phyloP scores from a whole-genome alignment of 768 basidiomycete species.

The Macrocybe gigantea region DNA sequence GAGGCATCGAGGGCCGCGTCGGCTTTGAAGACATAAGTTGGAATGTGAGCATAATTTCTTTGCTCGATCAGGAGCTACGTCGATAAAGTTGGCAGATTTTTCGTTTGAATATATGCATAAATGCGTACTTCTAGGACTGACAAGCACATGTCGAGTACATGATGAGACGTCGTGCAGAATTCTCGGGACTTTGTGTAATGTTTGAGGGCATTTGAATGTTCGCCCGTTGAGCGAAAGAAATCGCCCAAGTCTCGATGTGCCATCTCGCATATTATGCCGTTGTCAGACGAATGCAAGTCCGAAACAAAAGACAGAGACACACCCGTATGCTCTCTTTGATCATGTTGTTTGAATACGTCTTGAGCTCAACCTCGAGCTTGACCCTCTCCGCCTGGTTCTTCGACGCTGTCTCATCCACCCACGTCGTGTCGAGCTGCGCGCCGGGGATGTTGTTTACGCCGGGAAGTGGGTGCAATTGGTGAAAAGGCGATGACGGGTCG shows the following conservation, averaged over 20 bases:
- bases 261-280: constrained; percentile 50
- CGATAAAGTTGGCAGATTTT: not conserved
- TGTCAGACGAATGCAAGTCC: not conserved
- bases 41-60: constrained; percentile 77
- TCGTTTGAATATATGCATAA: constrained; percentile 1
- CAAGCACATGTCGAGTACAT: constrained; percentile 91
- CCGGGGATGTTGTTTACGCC: constrained; percentile 44
- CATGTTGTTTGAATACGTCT: constrained; percentile 93
- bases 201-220: constrained; percentile 65
- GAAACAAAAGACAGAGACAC: constrained; percentile 16
- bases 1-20: constrained; percentile 80
- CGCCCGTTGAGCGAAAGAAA: constrained; percentile 69
- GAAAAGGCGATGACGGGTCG: constrained; percentile 8
- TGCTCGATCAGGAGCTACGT: constrained; percentile 78
- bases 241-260: constrained; percentile 84
- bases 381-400: constrained; percentile 68
- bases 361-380: constrained; percentile 91
- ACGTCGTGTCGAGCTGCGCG: constrained; percentile 54
- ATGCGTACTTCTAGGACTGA: constrained; percentile 66
- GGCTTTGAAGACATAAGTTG: constrained; percentile 95
- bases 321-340: constrained; percentile 98
- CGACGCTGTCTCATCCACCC: constrained; percentile 64
- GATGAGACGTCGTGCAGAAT: constrained; percentile 85
- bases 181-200: constrained; percentile 90
- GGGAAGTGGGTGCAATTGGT: constrained; percentile 9